phyloP scores from a whole-genome alignment of 2,329 filamentous ascomycete species.

The Aureobasidium sp. region DNA sequence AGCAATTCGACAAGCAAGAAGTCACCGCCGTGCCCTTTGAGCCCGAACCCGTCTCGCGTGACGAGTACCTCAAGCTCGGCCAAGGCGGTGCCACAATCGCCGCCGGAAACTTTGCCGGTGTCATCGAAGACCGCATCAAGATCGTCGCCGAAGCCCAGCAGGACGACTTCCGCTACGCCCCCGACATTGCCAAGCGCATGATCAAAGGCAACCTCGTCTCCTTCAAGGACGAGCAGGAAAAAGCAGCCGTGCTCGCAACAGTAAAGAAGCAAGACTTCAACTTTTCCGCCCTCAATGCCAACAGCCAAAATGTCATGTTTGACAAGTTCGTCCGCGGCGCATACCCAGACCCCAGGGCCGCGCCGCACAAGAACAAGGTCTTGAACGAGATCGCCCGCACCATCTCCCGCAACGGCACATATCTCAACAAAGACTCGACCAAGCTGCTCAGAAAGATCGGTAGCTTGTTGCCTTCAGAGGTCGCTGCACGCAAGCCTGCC shows the following conservation, averaged over 20 bases:
- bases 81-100: slow-evolving; percentile 21
- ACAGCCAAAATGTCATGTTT: slow-evolving; percentile 16
- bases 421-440: slow-evolving; percentile 22
- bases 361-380: slow-evolving; percentile 18
- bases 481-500: slow-evolving; percentile 8
- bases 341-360: slow-evolving; percentile 19
- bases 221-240: slow-evolving; percentile 18
- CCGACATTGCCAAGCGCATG: slow-evolving; percentile 19
- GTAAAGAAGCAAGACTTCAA: slow-evolving; percentile 12
- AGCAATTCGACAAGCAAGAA: slow-evolving; percentile 18
- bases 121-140: slow-evolving; percentile 22
- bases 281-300: slow-evolving; percentile 16
- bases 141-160: slow-evolving; percentile 18
- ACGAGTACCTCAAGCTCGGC: slow-evolving; percentile 18
- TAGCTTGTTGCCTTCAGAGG: slow-evolving; percentile 13
- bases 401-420: slow-evolving; percentile 21
- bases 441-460: slow-evolving; percentile 27
- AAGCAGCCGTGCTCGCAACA: slow-evolving; percentile 15
- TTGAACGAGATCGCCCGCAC: slow-evolving; percentile 20
- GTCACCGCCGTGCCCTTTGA: slow-evolving; percentile 15
- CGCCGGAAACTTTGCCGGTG: slow-evolving; percentile 20
- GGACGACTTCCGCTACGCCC: slow-evolving; percentile 16
- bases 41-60: slow-evolving; percentile 9
- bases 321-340: slow-evolving; percentile 22
- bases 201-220: slow-evolving; percentile 17